A percentile compares a stretch with the other conserved stretches of the same genome.
Evolutionary conservation across 2,329 filamentous ascomycete species (phyloP).

Genomic region (Cordyceps sp.): DNA sequence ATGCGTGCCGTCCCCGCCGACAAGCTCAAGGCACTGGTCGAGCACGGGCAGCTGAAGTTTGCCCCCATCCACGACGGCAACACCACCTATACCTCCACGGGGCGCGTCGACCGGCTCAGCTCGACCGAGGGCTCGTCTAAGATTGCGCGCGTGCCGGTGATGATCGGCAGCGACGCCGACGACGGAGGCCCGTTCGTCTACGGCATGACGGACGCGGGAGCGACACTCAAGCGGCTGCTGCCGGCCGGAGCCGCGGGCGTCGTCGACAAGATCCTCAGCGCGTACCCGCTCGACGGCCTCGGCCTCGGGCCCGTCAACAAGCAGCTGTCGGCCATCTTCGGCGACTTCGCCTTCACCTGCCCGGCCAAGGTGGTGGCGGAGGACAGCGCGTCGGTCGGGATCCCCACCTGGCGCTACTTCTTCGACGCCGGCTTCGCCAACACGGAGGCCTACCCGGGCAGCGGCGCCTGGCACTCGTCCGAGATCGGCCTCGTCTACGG

Average conservation of each 20-base stretch:
- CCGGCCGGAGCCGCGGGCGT: neutral
- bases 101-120: constrained; percentile 3
- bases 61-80: constrained; percentile 6
- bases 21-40: constrained; percentile 5
- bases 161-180: constrained; percentile 8
- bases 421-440: constrained; percentile 32
- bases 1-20: constrained; percentile 8
- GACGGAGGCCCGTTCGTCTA: constrained; percentile 5
- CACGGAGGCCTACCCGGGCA: constrained; percentile 17
- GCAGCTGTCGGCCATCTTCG: constrained; percentile 6
- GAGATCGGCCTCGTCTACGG: constrained; percentile 28
- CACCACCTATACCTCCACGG: constrained; percentile 7
- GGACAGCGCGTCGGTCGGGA: constrained; percentile 13
- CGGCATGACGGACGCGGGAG: neutral
- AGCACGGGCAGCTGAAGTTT: constrained; percentile 7
- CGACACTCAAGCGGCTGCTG: neutral
- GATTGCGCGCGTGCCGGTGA: constrained; percentile 9
- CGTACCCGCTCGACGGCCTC: constrained; percentile 6
- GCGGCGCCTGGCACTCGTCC: constrained; percentile 25
- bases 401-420: constrained; percentile 25
- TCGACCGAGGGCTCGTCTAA: constrained; percentile 1
- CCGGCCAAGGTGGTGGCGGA: constrained; percentile 9
- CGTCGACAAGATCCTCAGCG: constrained; percentile 1
- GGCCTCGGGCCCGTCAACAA: constrained; percentile 6
- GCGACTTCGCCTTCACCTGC: constrained; percentile 9